phyloP scores from a whole-genome alignment of 768 basidiomycete genomes.

The Termitomyces sp. region DNA sequence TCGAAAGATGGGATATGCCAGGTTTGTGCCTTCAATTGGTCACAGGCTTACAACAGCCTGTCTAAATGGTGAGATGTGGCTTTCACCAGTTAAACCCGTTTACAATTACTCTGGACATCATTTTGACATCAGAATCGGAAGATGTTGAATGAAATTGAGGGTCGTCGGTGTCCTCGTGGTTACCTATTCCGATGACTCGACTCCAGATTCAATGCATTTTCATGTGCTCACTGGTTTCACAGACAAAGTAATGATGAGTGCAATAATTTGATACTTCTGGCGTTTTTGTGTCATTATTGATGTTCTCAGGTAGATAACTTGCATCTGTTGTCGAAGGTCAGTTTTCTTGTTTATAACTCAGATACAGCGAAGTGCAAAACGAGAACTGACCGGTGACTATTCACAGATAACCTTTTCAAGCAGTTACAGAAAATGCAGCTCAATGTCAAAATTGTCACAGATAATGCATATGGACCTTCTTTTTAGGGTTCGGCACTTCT shows the following conservation, averaged over 20 bases:
- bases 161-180: neutral
- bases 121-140: neutral
- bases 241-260: neutral
- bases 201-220: neutral
- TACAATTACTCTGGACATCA: slow-evolving; percentile 3
- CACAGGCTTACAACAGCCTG: neutral
- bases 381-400: neutral
- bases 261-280: neutral
- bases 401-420: slow-evolving; percentile 62
- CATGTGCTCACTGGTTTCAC: neutral
- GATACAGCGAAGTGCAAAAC: neutral
- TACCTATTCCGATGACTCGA: neutral
- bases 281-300: slow-evolving; percentile 1
- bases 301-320: neutral
- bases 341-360: neutral
- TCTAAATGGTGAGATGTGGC: neutral
- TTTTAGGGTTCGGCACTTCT: neutral
- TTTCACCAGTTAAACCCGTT: neutral
- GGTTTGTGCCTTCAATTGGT: slow-evolving; percentile 1
- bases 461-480: slow-evolving; percentile 24
- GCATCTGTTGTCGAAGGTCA: slow-evolving; percentile 3
- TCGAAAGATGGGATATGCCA: neutral
- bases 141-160: neutral
- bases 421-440: slow-evolving; percentile 59
- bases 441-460: slow-evolving; percentile 54